phyloP scores from a whole-genome alignment of 1,284 basidiomycete species.

The Austroboletus niveus region DNA sequence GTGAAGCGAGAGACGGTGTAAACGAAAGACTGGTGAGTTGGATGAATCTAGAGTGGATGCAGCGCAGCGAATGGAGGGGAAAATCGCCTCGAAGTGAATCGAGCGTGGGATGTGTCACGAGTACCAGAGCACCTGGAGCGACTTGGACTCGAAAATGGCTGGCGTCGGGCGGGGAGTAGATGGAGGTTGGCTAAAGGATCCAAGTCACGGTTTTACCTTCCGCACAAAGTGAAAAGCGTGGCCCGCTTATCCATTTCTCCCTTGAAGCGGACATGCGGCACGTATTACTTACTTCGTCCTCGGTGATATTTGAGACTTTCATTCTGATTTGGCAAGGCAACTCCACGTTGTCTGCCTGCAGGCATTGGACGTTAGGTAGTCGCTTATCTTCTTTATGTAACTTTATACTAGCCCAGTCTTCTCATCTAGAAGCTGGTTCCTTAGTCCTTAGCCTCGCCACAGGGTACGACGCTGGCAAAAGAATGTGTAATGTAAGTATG shows the following conservation, averaged over 20 bases:
- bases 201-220: slow-evolving; percentile 28
- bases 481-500: neutral
- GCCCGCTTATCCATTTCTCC: slow-evolving; percentile 44
- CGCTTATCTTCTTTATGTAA: slow-evolving; percentile 35
- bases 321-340: slow-evolving; percentile 34
- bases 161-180: slow-evolving; percentile 20
- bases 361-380: slow-evolving; percentile 41
- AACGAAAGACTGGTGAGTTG: slow-evolving; percentile 51
- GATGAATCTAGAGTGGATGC: slow-evolving; percentile 24
- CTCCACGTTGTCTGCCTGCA: slow-evolving; percentile 70
- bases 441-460: neutral
- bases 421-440: slow-evolving; percentile 3
- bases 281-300: slow-evolving; percentile 35
- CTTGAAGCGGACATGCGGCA: slow-evolving; percentile 34
- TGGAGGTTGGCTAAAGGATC: slow-evolving; percentile 26
- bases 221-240: slow-evolving; percentile 47
- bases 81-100: slow-evolving; percentile 50
- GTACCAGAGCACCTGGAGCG: slow-evolving; percentile 21
- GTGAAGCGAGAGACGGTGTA: slow-evolving; percentile 36
- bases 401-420: slow-evolving; percentile 6
- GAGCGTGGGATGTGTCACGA: slow-evolving; percentile 35
- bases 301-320: slow-evolving; percentile 30
- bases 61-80: slow-evolving; percentile 27
- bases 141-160: slow-evolving; percentile 27
- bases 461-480: neutral